Conservation (phyloP, 129 eudicot genomes). For the Chrysanthemum makinoi region DNA sequence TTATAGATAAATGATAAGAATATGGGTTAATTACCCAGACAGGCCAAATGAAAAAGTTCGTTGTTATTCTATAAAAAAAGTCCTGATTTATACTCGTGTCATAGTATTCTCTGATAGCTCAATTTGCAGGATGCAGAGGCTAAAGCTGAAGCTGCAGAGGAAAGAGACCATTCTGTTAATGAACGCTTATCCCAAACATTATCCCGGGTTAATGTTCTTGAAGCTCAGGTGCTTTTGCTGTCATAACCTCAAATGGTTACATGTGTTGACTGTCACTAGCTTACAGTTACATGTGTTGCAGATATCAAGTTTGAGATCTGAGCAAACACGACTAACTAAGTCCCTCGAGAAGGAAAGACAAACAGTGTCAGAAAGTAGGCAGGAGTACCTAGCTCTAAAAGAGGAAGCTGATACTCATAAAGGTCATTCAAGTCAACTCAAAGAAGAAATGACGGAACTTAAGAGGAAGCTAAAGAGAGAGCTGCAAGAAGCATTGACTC, state of each 20-base stretch:
- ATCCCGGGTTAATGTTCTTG: slow-evolving; percentile 86
- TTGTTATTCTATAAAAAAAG: too few species aligned
- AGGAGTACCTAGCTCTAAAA: slow-evolving; percentile 75
- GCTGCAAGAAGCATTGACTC: slow-evolving; percentile 67
- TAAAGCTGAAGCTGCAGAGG: slow-evolving; percentile 88
- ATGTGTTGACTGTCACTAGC: not conserved
- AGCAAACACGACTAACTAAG: slow-evolving; percentile 73
- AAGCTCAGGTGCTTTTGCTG: slow-evolving; percentile 77
- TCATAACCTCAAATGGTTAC: slow-evolving; percentile 3
- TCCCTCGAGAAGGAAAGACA: slow-evolving; percentile 96
- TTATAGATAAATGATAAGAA: too few species aligned
- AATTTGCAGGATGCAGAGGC: slow-evolving; percentile 81
- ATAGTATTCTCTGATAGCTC: slow-evolving; percentile 20
- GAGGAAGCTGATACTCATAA: slow-evolving; percentile 89
- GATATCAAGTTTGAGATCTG: slow-evolving; percentile 92
- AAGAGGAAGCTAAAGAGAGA: slow-evolving; percentile 76
- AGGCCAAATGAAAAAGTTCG: too few species aligned
- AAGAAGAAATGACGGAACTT: slow-evolving; percentile 70
- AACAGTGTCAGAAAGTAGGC: slow-evolving; percentile 76
- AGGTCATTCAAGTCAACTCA: slow-evolving; percentile 63
- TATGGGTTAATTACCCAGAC: not conserved
- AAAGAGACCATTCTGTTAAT: slow-evolving; percentile 70
- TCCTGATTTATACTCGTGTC: not conserved
- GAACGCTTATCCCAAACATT: slow-evolving; percentile 78
- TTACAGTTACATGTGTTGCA: slow-evolving; percentile 35